phyloP scores from a whole-genome alignment of 2,329 filamentous ascomycete species.

The Amesomyces nigricolor region DNA sequence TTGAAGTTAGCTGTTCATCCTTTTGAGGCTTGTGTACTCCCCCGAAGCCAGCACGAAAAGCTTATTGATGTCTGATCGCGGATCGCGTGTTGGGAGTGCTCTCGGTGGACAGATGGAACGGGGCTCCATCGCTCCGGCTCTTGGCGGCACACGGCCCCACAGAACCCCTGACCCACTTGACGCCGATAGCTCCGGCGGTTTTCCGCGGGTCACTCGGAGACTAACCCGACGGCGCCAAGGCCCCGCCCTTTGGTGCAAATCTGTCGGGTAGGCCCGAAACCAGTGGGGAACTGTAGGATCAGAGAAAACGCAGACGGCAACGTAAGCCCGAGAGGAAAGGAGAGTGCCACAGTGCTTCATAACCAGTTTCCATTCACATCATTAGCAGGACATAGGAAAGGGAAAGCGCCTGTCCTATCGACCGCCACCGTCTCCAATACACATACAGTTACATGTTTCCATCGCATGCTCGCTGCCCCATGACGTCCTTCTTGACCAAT shows the following conservation, averaged over 20 bases:
- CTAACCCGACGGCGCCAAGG: neutral
- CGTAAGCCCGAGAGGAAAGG: no score
- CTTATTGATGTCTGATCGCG: no score
- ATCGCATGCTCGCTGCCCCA: neutral
- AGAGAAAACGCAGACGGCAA: neutral
- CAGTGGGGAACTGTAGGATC: neutral
- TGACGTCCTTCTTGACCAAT: constrained; percentile 5
- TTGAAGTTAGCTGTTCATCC: no score
- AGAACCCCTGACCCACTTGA: neutral
- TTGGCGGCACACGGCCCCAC: neutral
- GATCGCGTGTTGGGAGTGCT: no score
- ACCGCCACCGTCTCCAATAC: constrained; percentile 4
- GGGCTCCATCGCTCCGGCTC: no score
- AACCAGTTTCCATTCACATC: constrained; percentile 11
- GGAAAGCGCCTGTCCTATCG: neutral
- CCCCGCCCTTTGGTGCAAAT: neutral
- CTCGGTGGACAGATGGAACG: no score
- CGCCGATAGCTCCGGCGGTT: constrained; percentile 17
- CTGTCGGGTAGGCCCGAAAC: constrained; percentile 3
- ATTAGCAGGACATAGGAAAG: constrained; percentile 10
- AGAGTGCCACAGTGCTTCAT: neutral
- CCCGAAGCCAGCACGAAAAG: no score
- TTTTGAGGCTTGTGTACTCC: no score
- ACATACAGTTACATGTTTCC: constrained; percentile 10
- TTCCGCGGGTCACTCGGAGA: constrained; percentile 6